These are phyloP conservation scores for Metarhizium sp. DNA, from an alignment of 2,329 filamentous ascomycete genomes.

Conservation along the genomic window DNA sequence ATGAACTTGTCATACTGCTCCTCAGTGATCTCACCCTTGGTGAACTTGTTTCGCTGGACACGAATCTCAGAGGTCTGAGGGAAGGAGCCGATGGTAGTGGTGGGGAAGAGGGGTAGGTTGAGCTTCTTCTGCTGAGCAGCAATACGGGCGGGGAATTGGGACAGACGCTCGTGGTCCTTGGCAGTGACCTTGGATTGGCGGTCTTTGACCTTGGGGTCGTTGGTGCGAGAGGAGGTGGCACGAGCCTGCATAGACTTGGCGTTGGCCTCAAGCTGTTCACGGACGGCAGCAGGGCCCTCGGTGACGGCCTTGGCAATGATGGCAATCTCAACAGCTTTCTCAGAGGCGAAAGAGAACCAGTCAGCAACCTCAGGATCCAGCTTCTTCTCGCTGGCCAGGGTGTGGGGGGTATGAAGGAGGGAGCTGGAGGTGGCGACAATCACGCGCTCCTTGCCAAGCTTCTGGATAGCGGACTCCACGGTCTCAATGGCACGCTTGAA, in stretches of 20 bases:
- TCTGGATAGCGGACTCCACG: conserved; percentile 81
- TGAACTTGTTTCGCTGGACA: conserved; percentile 93
- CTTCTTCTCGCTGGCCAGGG: conserved; percentile 97
- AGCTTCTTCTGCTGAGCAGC: conserved; percentile 84
- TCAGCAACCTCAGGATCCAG: conserved; percentile 86
- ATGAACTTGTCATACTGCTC: conserved; percentile 98
- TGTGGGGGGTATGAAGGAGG: conserved; percentile 97
- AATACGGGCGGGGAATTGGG: conserved; percentile 76
- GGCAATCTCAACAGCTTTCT: conserved; percentile 88
- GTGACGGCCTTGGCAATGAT: conserved; percentile 96
- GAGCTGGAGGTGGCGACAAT: conserved; percentile 95
- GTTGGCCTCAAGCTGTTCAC: conserved; percentile 88
- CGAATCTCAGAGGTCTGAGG: conserved; percentile 99
- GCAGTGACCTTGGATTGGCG: conserved; percentile 80
- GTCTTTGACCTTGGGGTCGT: conserved; percentile 95
- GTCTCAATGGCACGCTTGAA: conserved; percentile 89
- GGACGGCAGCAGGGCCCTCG: conserved; percentile 78
- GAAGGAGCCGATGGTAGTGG: conserved; percentile 98
- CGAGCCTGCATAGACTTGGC: conserved; percentile 89
- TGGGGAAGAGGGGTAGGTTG: conserved; percentile 93
- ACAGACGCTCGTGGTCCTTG: conserved; percentile 87
- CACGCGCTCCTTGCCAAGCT: conserved; percentile 95
- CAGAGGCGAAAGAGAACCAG: conserved; percentile 96
- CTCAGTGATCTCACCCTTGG: conserved; percentile 92
- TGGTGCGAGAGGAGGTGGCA: conserved; percentile 87